A percentile compares a stretch with the other conserved stretches of the same genome.
These are phyloP conservation scores for Globisporangium cylindrosporum DNA, from an alignment of 352 stramenopile species.

Conservation along the genomic window DNA sequence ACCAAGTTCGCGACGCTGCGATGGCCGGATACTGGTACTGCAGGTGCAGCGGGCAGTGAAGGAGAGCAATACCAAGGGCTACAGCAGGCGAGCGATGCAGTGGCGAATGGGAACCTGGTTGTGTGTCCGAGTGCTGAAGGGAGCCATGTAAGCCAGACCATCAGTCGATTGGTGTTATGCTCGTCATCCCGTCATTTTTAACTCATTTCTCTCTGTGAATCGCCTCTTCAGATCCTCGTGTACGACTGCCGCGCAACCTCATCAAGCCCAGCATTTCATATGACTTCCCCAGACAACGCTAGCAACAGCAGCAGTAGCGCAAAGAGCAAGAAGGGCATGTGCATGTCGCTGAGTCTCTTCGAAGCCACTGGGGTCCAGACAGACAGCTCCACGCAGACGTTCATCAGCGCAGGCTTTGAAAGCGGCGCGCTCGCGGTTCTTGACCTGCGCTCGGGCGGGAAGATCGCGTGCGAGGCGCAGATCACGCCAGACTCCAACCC, in stretches of 20 bases:
- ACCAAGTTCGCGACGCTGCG: constrained; percentile 54
- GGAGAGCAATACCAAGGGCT: not conserved
- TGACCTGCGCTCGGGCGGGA: constrained; percentile 53
- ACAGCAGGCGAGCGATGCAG: not conserved
- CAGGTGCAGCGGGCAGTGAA: not conserved
- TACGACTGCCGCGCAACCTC: constrained; percentile 38
- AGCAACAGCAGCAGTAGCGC: not conserved
- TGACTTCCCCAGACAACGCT: constrained; percentile 26
- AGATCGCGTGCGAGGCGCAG: constrained; percentile 45
- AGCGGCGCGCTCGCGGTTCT: constrained; percentile 64
- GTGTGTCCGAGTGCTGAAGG: constrained; percentile 46
- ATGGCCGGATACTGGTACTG: constrained; percentile 21
- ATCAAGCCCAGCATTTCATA: constrained; percentile 25
- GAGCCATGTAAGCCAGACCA: constrained; percentile 4
- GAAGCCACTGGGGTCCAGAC: not conserved
- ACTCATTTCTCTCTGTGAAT: not conserved
- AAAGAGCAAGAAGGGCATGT: constrained; percentile 39
- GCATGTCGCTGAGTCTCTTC: constrained; percentile 37
- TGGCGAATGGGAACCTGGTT: constrained; percentile 26
- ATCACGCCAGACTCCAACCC: constrained; percentile 45
- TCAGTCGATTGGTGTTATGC: not conserved
- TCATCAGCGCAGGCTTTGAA: constrained; percentile 67
- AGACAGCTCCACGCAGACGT: constrained; percentile 22
- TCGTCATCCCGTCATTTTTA: not conserved
- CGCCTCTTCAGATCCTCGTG: constrained; percentile 35